phyloP scores from a whole-genome alignment of 169 alveolate genomes.

The Theileria orientalis region DNA sequence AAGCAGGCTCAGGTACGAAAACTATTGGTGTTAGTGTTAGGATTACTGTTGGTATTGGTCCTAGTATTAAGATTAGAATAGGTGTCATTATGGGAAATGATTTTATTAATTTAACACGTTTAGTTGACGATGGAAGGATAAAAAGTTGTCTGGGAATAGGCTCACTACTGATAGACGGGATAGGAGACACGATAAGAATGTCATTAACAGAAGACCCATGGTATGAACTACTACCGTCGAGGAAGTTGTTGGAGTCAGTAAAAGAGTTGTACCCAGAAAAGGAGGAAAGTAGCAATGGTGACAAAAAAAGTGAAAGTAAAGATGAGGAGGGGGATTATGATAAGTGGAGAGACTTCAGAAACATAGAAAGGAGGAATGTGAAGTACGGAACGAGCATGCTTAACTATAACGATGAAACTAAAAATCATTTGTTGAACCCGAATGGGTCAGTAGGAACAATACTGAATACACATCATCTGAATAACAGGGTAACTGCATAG shows the following conservation, averaged over 20 bases:
- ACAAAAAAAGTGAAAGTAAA: neutral
- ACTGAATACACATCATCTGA: constrained; percentile 25
- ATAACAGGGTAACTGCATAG: neutral
- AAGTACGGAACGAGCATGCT: constrained; percentile 55
- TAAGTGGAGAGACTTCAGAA: constrained; percentile 47
- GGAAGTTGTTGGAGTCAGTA: constrained; percentile 44
- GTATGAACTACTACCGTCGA: constrained; percentile 74
- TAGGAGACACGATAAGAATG: constrained; percentile 85
- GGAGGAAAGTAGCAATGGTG: neutral
- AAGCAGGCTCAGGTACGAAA: constrained; percentile 81
- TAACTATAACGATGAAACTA: constrained; percentile 18
- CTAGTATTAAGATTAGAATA: neutral
- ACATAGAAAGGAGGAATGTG: constrained; percentile 53
- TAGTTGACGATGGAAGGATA: constrained; percentile 81
- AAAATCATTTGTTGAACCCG: constrained; percentile 32
- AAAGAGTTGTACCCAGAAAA: constrained; percentile 17
- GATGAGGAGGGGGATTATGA: neutral
- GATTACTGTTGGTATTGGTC: neutral
- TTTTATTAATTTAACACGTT: neutral
- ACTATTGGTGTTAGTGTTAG: neutral
- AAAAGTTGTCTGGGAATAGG: constrained; percentile 83
- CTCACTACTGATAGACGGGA: constrained; percentile 80
- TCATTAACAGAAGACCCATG: constrained; percentile 86
- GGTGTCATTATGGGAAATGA: neutral
- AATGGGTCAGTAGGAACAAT: constrained; percentile 64